phyloP scores from a whole-genome alignment of 495 filamentous ascomycete species.

The Penicillium macrosclerotiorum region DNA sequence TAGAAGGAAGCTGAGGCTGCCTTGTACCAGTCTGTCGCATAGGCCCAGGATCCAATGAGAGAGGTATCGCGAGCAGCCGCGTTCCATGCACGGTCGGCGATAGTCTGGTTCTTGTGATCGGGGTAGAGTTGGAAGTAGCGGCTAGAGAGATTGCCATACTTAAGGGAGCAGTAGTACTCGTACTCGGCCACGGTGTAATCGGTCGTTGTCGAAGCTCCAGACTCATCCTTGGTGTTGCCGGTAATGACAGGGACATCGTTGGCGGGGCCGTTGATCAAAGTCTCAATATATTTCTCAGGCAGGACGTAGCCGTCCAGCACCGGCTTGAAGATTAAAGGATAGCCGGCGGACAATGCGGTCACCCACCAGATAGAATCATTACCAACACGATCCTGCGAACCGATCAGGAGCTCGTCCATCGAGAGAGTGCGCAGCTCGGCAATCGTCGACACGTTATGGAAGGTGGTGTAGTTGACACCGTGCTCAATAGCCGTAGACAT shows the following conservation, averaged over 20 bases:
- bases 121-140: slow-evolving; percentile 27
- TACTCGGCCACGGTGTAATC: slow-evolving; percentile 26
- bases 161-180: slow-evolving; percentile 18
- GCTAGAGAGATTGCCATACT: slow-evolving; percentile 24
- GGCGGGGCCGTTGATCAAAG: slow-evolving; percentile 23
- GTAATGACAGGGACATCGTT: slow-evolving; percentile 39
- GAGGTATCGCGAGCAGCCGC: slow-evolving; percentile 26
- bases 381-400: slow-evolving; percentile 21
- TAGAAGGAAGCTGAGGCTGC: slow-evolving; percentile 23
- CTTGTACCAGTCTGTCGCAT: slow-evolving; percentile 27
- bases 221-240: slow-evolving; percentile 32
- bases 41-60: slow-evolving; percentile 23
- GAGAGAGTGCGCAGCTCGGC: slow-evolving; percentile 24
- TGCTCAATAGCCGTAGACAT: slow-evolving; percentile 22
- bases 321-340: slow-evolving; percentile 31
- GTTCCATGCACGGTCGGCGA: slow-evolving; percentile 26
- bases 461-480: slow-evolving; percentile 20
- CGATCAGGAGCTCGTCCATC: slow-evolving; percentile 22
- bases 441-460: slow-evolving; percentile 26
- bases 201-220: slow-evolving; percentile 20
- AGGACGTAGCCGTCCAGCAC: slow-evolving; percentile 29
- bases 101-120: slow-evolving; percentile 13
- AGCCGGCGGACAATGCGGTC: slow-evolving; percentile 23
- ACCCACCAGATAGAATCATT: slow-evolving; percentile 26
- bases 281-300: slow-evolving; percentile 25